These are phyloP conservation scores for Naganishia kalamii DNA, from an alignment of 768 basidiomycete species.

Conservation along the genomic window DNA sequence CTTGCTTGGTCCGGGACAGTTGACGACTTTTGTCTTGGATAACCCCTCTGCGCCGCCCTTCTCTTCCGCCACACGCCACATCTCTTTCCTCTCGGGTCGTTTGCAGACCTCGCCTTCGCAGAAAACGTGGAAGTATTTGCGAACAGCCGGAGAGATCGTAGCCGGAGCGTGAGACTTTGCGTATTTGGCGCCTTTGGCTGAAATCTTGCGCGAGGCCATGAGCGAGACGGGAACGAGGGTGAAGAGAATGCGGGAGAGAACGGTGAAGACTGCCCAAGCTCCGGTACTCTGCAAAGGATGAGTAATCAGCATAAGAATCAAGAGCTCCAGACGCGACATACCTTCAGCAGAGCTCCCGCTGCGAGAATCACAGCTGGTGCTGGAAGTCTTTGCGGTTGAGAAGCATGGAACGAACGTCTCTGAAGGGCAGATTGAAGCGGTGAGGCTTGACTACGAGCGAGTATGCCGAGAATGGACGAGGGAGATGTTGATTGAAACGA, in stretches of 20 bases:
- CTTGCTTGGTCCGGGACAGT: conserved; percentile 24
- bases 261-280: conserved; percentile 32
- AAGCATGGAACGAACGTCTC: neutral
- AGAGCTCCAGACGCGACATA: neutral
- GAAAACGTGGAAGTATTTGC: conserved; percentile 41
- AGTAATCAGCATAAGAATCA: neutral
- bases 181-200: conserved; percentile 23
- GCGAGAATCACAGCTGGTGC: conserved; percentile 4
- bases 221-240: conserved; percentile 41
- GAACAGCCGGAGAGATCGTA: conserved; percentile 27
- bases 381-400: neutral
- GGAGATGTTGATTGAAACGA: neutral
- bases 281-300: conserved; percentile 30
- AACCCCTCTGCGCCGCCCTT: conserved; percentile 23
- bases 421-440: neutral
- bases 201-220: conserved; percentile 31
- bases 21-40: conserved; percentile 21
- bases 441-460: neutral
- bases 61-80: conserved; percentile 20
- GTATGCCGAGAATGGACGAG: neutral
- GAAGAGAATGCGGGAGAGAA: conserved; percentile 38
- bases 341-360: conserved; percentile 9
- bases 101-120: conserved; percentile 33
- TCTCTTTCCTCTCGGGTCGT: conserved; percentile 24
- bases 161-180: neutral